phyloP scores from a whole-genome alignment of 768 basidiomycete genomes.

The Aureoboletus auriporus region DNA sequence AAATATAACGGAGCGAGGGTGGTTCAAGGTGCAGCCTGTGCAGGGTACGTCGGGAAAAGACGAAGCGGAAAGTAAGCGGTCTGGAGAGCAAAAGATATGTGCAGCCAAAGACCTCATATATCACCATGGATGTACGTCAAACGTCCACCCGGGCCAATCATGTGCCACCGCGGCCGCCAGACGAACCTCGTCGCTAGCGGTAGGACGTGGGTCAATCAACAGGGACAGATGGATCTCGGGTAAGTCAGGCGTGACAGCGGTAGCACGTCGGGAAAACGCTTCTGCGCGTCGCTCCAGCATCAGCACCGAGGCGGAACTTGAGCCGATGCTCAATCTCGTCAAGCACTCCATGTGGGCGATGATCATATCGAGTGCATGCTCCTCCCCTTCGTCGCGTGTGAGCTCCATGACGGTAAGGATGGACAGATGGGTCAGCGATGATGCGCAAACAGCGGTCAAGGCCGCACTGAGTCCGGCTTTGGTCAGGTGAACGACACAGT shows the following conservation, averaged over 20 bases:
- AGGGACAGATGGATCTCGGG: too few species aligned
- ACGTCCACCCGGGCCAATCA: conserved; percentile 7
- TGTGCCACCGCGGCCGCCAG: neutral
- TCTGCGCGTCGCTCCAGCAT: conserved; percentile 7
- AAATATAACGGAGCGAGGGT: too few species aligned
- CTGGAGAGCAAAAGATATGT: too few species aligned
- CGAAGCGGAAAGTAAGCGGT: too few species aligned
- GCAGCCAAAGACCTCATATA: too few species aligned
- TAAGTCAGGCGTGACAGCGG: too few species aligned
- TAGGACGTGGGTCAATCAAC: neutral
- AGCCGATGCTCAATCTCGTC: neutral
- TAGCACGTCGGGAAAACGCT: neutral
- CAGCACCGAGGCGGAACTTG: conserved; percentile 1
- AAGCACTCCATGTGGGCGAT: conserved; percentile 5
- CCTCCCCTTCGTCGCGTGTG: neutral
- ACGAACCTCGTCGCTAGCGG: neutral
- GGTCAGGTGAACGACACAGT: neutral
- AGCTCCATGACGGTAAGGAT: neutral
- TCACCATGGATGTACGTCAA: neutral
- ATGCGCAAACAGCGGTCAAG: neutral
- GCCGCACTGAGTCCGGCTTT: conserved; percentile 1
- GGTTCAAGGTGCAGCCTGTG: too few species aligned
- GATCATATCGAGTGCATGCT: conserved; percentile 5
- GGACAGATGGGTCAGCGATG: conserved; percentile 1
- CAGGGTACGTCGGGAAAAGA: too few species aligned